Evolutionary conservation across 75 land plant genomes (phyloP).

Genomic region (Chamaecyparis obtusa): DNA sequence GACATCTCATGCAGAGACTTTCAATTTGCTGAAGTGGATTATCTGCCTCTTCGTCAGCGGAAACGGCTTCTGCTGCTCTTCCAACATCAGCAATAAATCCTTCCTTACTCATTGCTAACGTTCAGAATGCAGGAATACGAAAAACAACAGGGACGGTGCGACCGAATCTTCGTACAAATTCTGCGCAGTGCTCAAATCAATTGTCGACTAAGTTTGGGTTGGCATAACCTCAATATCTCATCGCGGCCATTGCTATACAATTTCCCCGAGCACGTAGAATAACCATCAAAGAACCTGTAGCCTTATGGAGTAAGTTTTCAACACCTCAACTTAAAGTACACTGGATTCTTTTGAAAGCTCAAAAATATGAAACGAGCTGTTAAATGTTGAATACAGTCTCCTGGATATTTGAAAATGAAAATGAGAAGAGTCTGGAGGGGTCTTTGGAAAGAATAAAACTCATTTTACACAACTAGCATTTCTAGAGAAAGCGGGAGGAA

Average conservation of each 20-base stretch:
- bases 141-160: neutral
- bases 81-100: slow-evolving; percentile 26
- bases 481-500: too few relatives aligned
- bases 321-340: neutral
- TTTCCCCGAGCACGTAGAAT: neutral
- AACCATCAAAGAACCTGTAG: neutral
- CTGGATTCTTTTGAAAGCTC: neutral
- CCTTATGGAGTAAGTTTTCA: neutral
- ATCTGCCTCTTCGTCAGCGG: slow-evolving; percentile 26
- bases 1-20: slow-evolving; percentile 97
- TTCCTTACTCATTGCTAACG: neutral
- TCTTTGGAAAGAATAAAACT: too few relatives aligned
- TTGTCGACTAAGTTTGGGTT: neutral
- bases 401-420: neutral
- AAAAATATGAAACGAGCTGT: neutral
- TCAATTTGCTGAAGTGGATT: slow-evolving; percentile 75
- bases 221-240: neutral
- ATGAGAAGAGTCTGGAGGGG: too few relatives aligned
- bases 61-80: slow-evolving; percentile 49
- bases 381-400: neutral
- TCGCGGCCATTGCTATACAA: neutral
- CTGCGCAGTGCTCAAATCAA: slow-evolving; percentile 1
- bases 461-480: too few relatives aligned
- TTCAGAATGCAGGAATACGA: neutral
- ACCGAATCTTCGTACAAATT: neutral